Evolutionary conservation across 2,329 filamentous ascomycete genomes (phyloP).

Genomic region (Penicillium sclerotigenum): DNA sequence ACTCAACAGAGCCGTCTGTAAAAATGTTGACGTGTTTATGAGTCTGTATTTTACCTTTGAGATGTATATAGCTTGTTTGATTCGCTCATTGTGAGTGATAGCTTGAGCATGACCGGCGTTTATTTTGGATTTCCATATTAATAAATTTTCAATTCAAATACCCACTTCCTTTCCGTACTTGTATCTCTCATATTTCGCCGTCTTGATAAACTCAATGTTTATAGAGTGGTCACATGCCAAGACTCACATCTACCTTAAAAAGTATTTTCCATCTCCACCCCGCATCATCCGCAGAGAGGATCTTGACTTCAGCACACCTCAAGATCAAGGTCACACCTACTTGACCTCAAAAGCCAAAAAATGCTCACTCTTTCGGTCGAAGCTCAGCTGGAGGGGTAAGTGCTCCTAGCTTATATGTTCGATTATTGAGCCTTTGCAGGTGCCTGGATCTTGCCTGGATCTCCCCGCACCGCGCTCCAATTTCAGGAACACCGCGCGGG

Average conservation of each 20-base stretch:
- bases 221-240: conserved; percentile 22
- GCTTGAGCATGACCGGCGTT: conserved; percentile 31
- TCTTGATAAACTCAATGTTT: neutral
- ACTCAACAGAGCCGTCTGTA: conserved; percentile 37
- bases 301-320: conserved; percentile 7
- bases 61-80: conserved; percentile 22
- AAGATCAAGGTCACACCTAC: conserved; percentile 5
- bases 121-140: conserved; percentile 13
- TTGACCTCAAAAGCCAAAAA: conserved; percentile 7
- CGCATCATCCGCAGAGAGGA: conserved; percentile 17
- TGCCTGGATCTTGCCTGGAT: neutral
- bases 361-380: conserved; percentile 42
- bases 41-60: conserved; percentile 17
- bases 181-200: neutral
- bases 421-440: neutral
- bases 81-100: conserved; percentile 17
- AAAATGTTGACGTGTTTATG: conserved; percentile 4
- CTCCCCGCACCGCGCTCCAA: conserved; percentile 13
- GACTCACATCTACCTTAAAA: conserved; percentile 15
- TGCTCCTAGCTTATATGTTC: neutral
- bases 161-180: neutral
- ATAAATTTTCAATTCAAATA: conserved; percentile 13
- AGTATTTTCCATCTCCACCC: conserved; percentile 24
- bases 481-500: neutral
- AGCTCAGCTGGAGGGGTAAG: conserved; percentile 40